Evolutionary conservation across 2,329 filamentous ascomycete genomes (phyloP).

Genomic region (Cordyceps cateniannulata): DNA sequence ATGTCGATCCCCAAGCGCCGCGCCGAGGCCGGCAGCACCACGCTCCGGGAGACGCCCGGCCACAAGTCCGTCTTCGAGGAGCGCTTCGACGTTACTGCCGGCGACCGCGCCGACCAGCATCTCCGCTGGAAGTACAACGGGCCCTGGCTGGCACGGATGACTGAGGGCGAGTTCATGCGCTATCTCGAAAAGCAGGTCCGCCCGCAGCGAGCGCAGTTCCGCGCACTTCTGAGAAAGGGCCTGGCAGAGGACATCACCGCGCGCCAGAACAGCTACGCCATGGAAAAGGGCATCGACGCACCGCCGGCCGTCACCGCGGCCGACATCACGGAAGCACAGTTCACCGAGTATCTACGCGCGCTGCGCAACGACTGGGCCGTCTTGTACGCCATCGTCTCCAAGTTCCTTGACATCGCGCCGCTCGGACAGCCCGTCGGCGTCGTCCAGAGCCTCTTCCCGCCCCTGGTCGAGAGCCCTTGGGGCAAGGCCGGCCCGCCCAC

Average conservation of each 20-base stretch:
- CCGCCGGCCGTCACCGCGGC: constrained; percentile 22
- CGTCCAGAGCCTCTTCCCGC: constrained; percentile 21
- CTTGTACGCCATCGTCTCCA: constrained; percentile 49
- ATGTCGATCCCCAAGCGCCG: constrained; percentile 47
- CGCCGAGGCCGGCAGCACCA: constrained; percentile 15
- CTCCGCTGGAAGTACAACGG: constrained; percentile 61
- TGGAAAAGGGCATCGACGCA: constrained; percentile 30
- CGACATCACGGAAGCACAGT: constrained; percentile 43
- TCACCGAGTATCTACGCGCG: constrained; percentile 45
- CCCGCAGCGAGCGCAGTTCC: constrained; percentile 48
- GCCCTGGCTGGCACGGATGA: constrained; percentile 59
- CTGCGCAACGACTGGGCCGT: constrained; percentile 45
- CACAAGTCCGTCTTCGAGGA: constrained; percentile 55
- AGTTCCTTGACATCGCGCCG: constrained; percentile 57
- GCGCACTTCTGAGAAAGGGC: constrained; percentile 42
- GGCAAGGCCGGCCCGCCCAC: constrained; percentile 49
- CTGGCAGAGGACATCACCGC: constrained; percentile 41
- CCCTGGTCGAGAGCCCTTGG: constrained; percentile 36
- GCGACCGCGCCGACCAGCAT: constrained; percentile 30
- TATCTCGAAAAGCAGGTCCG: constrained; percentile 51
- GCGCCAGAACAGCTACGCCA: constrained; percentile 29
- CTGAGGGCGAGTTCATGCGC: constrained; percentile 50
- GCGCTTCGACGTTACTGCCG: constrained; percentile 45
- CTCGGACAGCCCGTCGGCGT: constrained; percentile 30
- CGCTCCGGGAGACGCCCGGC: constrained; percentile 18